Percentiles rank a stretch among this genome's conserved stretches.
Conservation (phyloP, 2,329 filamentous ascomycete species). For the Sodiomyces alkalinus region DNA sequence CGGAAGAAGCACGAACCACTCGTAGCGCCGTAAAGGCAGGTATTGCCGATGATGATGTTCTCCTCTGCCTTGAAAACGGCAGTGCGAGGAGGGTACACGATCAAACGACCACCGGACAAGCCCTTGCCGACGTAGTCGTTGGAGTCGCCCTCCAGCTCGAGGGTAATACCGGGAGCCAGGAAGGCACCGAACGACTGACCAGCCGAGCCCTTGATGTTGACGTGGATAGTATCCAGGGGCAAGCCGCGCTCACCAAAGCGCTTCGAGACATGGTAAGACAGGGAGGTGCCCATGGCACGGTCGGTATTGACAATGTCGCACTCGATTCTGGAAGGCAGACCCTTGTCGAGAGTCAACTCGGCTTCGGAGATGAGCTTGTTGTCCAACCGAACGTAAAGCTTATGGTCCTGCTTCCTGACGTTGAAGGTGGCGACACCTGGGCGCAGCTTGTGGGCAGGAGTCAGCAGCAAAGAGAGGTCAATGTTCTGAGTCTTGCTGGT, state of each 20-base stretch:
- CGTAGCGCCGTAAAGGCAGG: conserved; percentile 89
- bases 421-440: conserved; percentile 95
- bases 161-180: conserved; percentile 80
- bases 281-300: conserved; percentile 78
- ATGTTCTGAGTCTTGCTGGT: conserved; percentile 86
- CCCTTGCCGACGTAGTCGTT: conserved; percentile 98
- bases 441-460: conserved; percentile 87
- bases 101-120: conserved; percentile 80
- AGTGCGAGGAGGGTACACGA: conserved; percentile 81
- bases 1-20: conserved; percentile 90
- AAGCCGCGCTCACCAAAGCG: conserved; percentile 79
- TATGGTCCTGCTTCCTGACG: conserved; percentile 93
- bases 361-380: conserved; percentile 96
- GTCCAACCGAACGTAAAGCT: conserved; percentile 80
- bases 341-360: conserved; percentile 87
- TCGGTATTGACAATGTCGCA: conserved; percentile 96
- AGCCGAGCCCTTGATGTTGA: conserved; percentile 91
- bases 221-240: conserved; percentile 85
- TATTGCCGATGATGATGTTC: conserved; percentile 86
- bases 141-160: conserved; percentile 88
- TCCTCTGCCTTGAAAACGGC: conserved; percentile 93
- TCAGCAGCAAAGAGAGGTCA: conserved; percentile 82
- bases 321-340: conserved; percentile 81
- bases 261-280: conserved; percentile 93
- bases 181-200: conserved; percentile 95